A percentile compares a stretch with the other conserved stretches of the same genome.
Conservation (phyloP, 352 stramenopile species). For the Hyaloperonospora arabidopsidis region DNA sequence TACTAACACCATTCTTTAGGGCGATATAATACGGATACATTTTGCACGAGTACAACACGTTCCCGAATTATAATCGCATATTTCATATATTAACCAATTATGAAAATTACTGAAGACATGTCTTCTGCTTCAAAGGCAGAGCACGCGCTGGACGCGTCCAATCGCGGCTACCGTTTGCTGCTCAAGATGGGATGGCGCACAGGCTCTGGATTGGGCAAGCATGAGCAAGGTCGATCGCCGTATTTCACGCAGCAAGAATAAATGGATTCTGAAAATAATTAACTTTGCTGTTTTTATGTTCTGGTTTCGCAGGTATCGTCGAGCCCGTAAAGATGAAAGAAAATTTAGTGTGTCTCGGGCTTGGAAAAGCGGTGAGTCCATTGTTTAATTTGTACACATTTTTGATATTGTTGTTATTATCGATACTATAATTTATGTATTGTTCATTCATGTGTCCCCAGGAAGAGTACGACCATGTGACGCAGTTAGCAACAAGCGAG, state of each 20-base stretch:
- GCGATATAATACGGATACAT: too few relatives aligned
- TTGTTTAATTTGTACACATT: neutral
- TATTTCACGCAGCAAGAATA: neutral
- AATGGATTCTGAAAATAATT: neutral
- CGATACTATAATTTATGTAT: neutral
- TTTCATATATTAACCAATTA: too few relatives aligned
- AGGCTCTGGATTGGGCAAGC: constrained; percentile 42
- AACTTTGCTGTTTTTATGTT: neutral
- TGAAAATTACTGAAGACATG: neutral
- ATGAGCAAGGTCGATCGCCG: constrained; percentile 29
- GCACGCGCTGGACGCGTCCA: constrained; percentile 33
- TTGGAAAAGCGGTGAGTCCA: constrained; percentile 45
- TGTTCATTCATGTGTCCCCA: constrained; percentile 8
- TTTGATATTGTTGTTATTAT: neutral
- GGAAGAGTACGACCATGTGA: constrained; percentile 54
- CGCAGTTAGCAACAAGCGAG: constrained; percentile 41
- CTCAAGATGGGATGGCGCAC: constrained; percentile 56
- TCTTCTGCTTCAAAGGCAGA: constrained; percentile 3
- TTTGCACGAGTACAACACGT: too few relatives aligned
- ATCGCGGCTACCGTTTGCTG: constrained; percentile 53
- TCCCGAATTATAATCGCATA: too few relatives aligned
- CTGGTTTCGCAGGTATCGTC: constrained; percentile 33
- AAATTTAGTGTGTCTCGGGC: constrained; percentile 46
- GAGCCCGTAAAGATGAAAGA: constrained; percentile 55
- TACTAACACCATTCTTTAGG: too few relatives aligned